These are phyloP conservation scores for Asterochloris erici DNA, from an alignment of 139 green algal species.

Conservation along the genomic window DNA sequence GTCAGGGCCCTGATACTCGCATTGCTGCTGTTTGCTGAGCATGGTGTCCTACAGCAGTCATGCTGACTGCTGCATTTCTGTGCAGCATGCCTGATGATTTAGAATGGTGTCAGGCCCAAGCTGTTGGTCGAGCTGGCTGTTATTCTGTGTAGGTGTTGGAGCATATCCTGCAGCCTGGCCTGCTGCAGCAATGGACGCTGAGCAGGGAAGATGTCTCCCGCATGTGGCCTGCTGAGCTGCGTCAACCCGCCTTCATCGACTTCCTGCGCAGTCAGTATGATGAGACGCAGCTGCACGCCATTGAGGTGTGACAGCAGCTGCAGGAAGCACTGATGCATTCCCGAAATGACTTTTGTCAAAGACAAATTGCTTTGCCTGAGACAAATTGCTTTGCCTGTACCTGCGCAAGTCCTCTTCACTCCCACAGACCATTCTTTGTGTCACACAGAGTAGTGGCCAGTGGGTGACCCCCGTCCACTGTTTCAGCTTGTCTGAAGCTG, in stretches of 20 bases:
- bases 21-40: too few species aligned
- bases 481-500: background rate
- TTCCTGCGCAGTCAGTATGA: slow-evolving; percentile 60
- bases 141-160: slow-evolving; percentile 20
- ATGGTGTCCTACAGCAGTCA: too few species aligned
- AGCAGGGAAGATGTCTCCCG: slow-evolving; percentile 22
- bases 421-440: too few species aligned
- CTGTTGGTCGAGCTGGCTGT: too few species aligned
- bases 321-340: background rate
- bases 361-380: background rate
- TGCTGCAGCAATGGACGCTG: slow-evolving; percentile 25
- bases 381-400: background rate
- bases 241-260: slow-evolving; percentile 28
- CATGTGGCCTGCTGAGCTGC: slow-evolving; percentile 46
- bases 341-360: background rate
- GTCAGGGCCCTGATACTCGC: too few species aligned
- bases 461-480: background rate
- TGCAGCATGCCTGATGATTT: too few species aligned
- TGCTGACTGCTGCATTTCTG: too few species aligned
- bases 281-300: slow-evolving; percentile 60
- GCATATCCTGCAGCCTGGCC: slow-evolving; percentile 51
- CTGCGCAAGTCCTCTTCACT: background rate
- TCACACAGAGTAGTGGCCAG: too few species aligned
- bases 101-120: too few species aligned
- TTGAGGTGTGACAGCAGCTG: slow-evolving; percentile 38